phyloP scores from a whole-genome alignment of 495 filamentous ascomycete genomes.

The Neurospora sp. region DNA sequence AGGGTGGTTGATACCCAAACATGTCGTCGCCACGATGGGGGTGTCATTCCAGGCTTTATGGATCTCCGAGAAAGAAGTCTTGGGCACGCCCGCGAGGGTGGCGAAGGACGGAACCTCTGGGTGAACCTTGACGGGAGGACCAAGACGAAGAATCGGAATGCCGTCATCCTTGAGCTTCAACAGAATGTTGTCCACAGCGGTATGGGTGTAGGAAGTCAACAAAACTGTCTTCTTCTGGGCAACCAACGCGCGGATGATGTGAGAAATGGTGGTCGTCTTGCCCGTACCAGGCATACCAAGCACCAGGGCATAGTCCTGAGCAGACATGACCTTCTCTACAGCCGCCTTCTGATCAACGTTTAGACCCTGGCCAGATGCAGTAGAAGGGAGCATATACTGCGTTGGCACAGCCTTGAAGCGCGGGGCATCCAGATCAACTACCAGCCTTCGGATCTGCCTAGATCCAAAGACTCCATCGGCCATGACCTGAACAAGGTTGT shows the following conservation, averaged over 20 bases:
- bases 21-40: constrained; percentile 88
- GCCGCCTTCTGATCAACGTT: constrained; percentile 82
- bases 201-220: constrained; percentile 91
- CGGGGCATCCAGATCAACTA: constrained; percentile 64
- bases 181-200: constrained; percentile 94
- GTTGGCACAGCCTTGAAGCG: constrained; percentile 58
- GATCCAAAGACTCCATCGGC: constrained; percentile 62
- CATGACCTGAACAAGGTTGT: constrained; percentile 90
- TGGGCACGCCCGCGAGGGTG: constrained; percentile 59
- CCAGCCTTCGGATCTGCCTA: constrained; percentile 62
- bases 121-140: constrained; percentile 73
- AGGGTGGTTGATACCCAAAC: constrained; percentile 78
- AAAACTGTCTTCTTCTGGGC: constrained; percentile 85
- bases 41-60: constrained; percentile 70
- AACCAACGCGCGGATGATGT: constrained; percentile 89
- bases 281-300: constrained; percentile 97
- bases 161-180: constrained; percentile 75
- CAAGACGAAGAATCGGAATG: constrained; percentile 75
- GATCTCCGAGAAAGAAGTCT: constrained; percentile 70
- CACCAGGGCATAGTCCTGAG: constrained; percentile 86
- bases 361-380: constrained; percentile 38
- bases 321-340: constrained; percentile 89
- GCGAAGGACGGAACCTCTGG: constrained; percentile 78
- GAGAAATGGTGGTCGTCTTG: constrained; percentile 94
- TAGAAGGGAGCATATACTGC: constrained; percentile 44